Evolutionary conservation across 1,284 basidiomycete species (phyloP), one percentile per base, ranked within the genome.

Genomic region (Wallemia mellicola): DNA sequence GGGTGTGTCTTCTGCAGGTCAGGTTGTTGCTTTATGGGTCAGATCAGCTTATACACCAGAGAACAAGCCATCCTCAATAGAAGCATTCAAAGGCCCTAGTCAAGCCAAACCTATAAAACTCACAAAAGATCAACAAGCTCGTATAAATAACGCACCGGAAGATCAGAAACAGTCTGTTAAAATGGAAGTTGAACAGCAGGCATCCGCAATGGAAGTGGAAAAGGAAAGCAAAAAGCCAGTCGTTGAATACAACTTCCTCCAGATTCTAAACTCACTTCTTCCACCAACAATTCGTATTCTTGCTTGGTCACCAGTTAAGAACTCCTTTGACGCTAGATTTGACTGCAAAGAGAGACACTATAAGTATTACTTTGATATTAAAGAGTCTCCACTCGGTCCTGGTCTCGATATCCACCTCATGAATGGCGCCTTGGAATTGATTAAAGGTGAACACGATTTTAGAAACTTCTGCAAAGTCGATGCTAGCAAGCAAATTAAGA

Each of bases 391-490:
- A 58, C 74, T 76, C 32, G 69, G 77, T 0, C 67, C 75, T 19
- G 71, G 73, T 15, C 77, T 94, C 60, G 78, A 89, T 68, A 69
- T 91, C 28, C 65, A 71, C 0, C 75, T 75, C 28, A 98, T 98
- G 91, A 75, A 76, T 61, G 74, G 78, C 38, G 91, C 80, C 0
- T 86, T 87, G 0, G 62, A 71, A 0, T 71, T 76, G 0, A 73
- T 98, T 28, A 68, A 89, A 14, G 94, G 92, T 54, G 81, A 86
- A 63, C 88, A 96, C 71, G 94, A 99, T 71, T 96, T 95, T 67
- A 78, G 91, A 3, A 96, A 98, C 67, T 75, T 96, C 56, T 95
- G 87, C 75, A 92, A 89, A 69, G 71, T 96, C n/a, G 92, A 98
- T 68, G 78, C 87, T 0, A 77, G 78, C 61, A 98, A 98, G 70